Base-by-base conservation (phyloP, 1,284 basidiomycete species). In the Phenoliferia sp. region DNA sequence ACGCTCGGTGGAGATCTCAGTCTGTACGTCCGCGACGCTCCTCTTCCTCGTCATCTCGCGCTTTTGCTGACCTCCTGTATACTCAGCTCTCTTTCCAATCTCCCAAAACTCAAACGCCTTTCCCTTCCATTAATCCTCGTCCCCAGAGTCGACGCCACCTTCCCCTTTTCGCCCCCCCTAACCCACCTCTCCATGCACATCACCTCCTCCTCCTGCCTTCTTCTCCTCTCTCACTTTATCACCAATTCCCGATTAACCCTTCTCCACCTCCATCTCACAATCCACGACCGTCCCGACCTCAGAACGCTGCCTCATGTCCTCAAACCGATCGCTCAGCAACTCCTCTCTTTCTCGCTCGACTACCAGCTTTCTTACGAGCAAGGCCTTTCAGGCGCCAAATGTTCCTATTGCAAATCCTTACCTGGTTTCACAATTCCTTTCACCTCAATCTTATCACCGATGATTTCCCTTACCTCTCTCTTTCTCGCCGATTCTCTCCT, bases 111-210 rank as follows among this genome's bases (percentile, higher is more conserved):
- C 54, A 10, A n/a, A 5, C 54, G 54, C 12, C 54, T 56, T 12
- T 3, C 29, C n/a, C 54, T 56, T 6, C 54, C 54, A 3, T 7
- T 28, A 5, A 56, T 56, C 54, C 16, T 56, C 7, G 54, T 56
- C 16, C 54, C 54, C 6, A 10, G 29, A 5, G 33, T 31, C 16
- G 19, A 31, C 54, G 6, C 54, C 6, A 6, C 56, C 31, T 33
- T 58, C 29, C 29, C 29, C 17, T 58, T 58, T n/a, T 33, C 56
- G 29, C 56, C 56, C 29, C 9, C 29, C 16, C 32, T 34, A 31
- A 58, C 32, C 17, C 56, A 58, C 56, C 56, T 58, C 31, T 33
- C 56, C 32, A 16, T 58, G 56, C 56, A 56, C 54, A 5, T 56
- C 6, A 31, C n/a, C 54, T 26, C 9, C 54, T 10, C 16, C 54